These are phyloP conservation scores for Metschnikowia matae DNA, from an alignment of 805 yeast genomes.

Conservation along the genomic window DNA sequence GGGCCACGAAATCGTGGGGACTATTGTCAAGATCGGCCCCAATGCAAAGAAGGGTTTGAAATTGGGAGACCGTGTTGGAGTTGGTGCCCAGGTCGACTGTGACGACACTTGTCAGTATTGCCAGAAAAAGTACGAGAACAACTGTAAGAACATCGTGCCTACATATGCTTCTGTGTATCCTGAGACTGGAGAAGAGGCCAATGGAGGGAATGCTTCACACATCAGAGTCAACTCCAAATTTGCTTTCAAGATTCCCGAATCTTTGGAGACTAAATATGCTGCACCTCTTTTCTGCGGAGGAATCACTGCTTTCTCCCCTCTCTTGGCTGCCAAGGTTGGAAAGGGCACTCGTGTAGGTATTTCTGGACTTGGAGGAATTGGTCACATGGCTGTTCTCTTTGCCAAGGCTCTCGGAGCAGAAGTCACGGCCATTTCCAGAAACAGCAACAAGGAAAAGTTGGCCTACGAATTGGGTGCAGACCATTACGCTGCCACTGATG, in stretches of 20 bases:
- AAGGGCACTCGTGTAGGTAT: conserved; percentile 46
- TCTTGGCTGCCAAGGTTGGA: conserved; percentile 9
- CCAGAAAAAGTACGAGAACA: conserved; percentile 4
- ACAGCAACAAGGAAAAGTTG: conserved; percentile 44
- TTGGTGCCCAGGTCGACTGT: conserved; percentile 55
- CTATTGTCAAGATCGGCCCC: conserved; percentile 9
- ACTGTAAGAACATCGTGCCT: conserved; percentile 7
- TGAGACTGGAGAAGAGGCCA: conserved; percentile 6
- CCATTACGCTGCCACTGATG: conserved; percentile 20
- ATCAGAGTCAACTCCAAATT: conserved; percentile 9
- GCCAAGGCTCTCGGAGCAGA: conserved; percentile 61
- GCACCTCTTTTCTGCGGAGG: conserved; percentile 18
- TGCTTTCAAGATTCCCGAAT: conserved; percentile 12
- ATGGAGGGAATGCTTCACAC: conserved; percentile 11
- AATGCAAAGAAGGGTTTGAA: conserved; percentile 26
- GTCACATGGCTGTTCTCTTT: conserved; percentile 56
- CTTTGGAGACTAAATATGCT: conserved; percentile 4
- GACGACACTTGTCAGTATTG: conserved; percentile 7
- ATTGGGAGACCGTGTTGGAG: conserved; percentile 73
- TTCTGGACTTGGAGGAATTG: conserved; percentile 63
- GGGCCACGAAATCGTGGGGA: conserved; percentile 23
- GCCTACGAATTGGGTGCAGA: conserved; percentile 53
- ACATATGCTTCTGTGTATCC: conserved; percentile 8
- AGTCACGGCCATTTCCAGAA: conserved; percentile 52
- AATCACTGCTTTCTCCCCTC: conserved; percentile 14